phyloP scores from a whole-genome alignment of 129 eudicot species.

The Centrapalus pauciflorus region DNA sequence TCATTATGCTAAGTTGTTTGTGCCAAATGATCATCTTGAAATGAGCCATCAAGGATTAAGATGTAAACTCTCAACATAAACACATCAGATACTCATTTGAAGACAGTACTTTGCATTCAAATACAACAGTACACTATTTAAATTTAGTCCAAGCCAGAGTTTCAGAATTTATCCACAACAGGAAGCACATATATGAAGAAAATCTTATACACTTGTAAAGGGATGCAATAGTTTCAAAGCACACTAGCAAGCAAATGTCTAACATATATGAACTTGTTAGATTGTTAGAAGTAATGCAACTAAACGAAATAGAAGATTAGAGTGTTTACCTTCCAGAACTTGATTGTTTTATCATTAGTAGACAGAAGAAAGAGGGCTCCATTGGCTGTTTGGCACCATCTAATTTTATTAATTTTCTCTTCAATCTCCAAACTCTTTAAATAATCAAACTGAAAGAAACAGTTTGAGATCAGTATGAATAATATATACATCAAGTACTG shows the following conservation, averaged over 20 bases:
- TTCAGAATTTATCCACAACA: background rate
- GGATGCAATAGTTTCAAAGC: background rate
- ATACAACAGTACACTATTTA: background rate
- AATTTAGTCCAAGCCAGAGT: conserved; percentile 2
- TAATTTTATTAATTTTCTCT: conserved; percentile 97
- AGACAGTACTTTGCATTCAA: background rate
- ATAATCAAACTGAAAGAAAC: conserved; percentile 86
- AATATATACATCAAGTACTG: conserved; percentile 6
- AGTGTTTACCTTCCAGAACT: conserved; percentile 87
- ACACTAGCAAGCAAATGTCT: background rate
- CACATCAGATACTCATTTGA: background rate
- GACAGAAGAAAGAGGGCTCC: conserved; percentile 93
- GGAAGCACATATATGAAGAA: background rate
- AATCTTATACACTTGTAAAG: background rate
- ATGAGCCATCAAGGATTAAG: background rate
- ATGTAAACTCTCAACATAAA: background rate
- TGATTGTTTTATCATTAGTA: conserved; percentile 95
- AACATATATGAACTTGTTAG: background rate
- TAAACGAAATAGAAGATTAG: background rate
- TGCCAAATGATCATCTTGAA: conserved; percentile 1
- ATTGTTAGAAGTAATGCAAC: conserved; percentile 1
- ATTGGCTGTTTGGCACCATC: conserved; percentile 97
- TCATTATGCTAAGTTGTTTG: background rate
- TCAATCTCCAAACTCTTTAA: conserved; percentile 99
- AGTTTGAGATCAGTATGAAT: conserved; percentile 9